Evolutionary conservation across 1,139 yeast species (phyloP).

Genomic region (Debaryomyces nepalensis): DNA sequence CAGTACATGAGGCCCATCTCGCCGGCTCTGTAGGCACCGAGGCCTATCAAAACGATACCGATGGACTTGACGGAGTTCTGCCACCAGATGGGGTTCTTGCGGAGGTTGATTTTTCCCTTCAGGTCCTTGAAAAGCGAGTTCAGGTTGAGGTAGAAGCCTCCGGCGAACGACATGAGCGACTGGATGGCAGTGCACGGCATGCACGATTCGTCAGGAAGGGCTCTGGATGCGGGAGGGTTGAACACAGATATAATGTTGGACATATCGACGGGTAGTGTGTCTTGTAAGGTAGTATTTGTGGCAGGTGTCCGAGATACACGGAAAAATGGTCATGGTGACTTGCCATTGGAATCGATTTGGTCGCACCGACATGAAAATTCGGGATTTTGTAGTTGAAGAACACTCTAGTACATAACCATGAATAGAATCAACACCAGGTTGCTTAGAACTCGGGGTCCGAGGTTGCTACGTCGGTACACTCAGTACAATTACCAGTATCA

Average conservation of each 20-base stretch:
- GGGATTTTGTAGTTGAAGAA: not conserved
- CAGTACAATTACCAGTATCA: constrained; percentile 22
- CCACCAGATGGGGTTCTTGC: constrained; percentile 50
- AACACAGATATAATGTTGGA: constrained; percentile 45
- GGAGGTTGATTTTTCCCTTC: constrained; percentile 36
- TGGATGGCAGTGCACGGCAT: constrained; percentile 48
- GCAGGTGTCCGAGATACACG: not conserved
- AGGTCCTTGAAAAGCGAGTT: constrained; percentile 37
- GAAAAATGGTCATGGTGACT: not conserved
- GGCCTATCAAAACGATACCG: constrained; percentile 41
- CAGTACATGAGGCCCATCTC: constrained; percentile 30
- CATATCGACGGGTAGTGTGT: constrained; percentile 20
- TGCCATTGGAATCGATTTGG: not conserved
- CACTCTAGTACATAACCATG: not conserved
- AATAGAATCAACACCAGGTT: constrained; percentile 6
- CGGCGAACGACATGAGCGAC: constrained; percentile 36
- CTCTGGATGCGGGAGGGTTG: constrained; percentile 41
- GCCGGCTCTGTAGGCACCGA: constrained; percentile 44
- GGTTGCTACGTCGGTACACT: constrained; percentile 9
- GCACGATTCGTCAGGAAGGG: constrained; percentile 34
- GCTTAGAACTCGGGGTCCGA: not conserved
- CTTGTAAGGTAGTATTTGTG: not conserved
- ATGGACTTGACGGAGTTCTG: constrained; percentile 38
- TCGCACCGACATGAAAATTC: not conserved
- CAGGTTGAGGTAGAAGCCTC: constrained; percentile 41